Evolutionary conservation across 305 asterid genomes (phyloP).

Genomic region (Ajuga reptans): DNA sequence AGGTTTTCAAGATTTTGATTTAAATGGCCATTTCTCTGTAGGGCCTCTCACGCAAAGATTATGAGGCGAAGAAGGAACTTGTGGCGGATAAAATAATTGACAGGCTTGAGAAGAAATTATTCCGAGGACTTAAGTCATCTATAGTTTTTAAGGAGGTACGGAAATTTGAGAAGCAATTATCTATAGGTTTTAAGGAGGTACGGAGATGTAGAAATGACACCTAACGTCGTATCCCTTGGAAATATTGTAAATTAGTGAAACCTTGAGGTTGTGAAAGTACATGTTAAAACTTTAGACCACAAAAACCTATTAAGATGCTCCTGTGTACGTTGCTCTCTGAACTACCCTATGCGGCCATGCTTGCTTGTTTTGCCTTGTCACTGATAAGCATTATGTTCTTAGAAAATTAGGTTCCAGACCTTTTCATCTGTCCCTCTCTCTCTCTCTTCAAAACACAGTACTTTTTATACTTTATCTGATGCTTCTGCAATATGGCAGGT

Average conservation of each 20-base stretch:
- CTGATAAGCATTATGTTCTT: neutral
- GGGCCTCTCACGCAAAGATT: conserved; percentile 75
- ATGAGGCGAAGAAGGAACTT: conserved; percentile 77
- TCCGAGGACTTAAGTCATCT: conserved; percentile 78
- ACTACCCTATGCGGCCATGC: neutral
- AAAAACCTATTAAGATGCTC: neutral
- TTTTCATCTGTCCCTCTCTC: neutral
- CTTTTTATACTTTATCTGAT: neutral
- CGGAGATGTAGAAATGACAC: neutral
- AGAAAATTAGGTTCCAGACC: neutral
- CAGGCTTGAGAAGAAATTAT: conserved; percentile 79
- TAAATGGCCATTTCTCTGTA: conserved; percentile 23
- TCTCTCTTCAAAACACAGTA: neutral
- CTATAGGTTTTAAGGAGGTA: conserved; percentile 80
- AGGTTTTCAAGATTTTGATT: conserved; percentile 1
- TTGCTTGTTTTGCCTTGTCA: neutral
- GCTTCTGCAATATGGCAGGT: conserved; percentile 47
- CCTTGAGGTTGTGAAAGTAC: neutral
- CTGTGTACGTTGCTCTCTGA: neutral
- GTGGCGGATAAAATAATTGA: conserved; percentile 64
- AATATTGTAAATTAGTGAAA: conserved; percentile 1
- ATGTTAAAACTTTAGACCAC: neutral
- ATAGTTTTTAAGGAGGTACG: conserved; percentile 75
- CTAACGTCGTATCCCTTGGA: neutral
- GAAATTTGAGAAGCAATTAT: conserved; percentile 18